phyloP scores from a whole-genome alignment of 192 early-diverging fungal species.

The Rhizoclosmatium globosum region DNA sequence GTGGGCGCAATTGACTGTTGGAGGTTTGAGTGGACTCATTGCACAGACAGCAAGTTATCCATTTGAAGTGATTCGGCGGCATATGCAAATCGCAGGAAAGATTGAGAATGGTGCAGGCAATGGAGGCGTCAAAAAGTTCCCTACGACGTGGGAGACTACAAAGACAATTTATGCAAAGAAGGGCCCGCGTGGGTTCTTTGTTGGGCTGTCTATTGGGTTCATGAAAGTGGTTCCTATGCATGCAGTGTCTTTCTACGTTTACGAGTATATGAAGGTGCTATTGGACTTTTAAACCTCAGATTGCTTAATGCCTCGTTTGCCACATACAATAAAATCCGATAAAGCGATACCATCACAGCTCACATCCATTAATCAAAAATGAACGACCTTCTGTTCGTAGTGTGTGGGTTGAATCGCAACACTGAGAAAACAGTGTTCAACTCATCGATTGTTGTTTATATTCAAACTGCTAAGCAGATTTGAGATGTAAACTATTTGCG shows the following conservation, averaged over 20 bases:
- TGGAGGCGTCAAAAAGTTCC: constrained; percentile 21
- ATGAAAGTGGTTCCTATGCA: constrained; percentile 95
- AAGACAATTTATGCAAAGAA: constrained; percentile 68
- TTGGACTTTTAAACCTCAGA: constrained; percentile 44
- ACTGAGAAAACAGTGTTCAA: too few relatives aligned
- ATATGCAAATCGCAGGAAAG: constrained; percentile 55
- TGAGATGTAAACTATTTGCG: too few relatives aligned
- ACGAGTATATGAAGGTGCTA: constrained; percentile 77
- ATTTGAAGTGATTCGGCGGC: constrained; percentile 87
- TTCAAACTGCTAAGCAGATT: too few relatives aligned
- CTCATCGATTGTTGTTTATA: too few relatives aligned
- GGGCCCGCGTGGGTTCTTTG: constrained; percentile 90
- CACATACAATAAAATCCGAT: too few relatives aligned
- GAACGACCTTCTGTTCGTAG: too few relatives aligned
- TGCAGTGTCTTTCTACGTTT: constrained; percentile 84
- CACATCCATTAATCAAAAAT: too few relatives aligned
- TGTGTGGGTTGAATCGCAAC: too few relatives aligned
- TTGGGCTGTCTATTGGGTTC: constrained; percentile 97
- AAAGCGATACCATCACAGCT: too few relatives aligned
- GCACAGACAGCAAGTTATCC: constrained; percentile 92
- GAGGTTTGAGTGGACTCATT: constrained; percentile 83
- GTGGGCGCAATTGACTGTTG: constrained; percentile 82
- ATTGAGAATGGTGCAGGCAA: constrained; percentile 3
- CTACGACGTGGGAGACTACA: constrained; percentile 60
- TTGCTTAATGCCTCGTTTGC: too few relatives aligned